Base-by-base conservation (phyloP, 768 basidiomycete genomes). In the Phlegmacium glaucopus region DNA sequence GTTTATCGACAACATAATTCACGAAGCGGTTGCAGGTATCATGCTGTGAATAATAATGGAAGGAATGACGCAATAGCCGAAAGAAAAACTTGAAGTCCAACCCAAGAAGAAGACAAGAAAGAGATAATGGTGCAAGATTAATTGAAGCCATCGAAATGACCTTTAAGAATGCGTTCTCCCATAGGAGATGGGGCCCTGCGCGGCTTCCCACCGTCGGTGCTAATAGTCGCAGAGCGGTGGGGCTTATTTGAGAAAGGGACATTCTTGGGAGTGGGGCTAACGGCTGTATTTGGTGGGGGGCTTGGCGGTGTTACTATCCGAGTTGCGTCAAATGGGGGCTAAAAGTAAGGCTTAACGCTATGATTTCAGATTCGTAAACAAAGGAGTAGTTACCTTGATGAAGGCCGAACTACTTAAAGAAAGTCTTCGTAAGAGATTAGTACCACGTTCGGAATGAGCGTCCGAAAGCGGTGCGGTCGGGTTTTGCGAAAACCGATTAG, bases 141-240 rank as follows among this genome's bases (percentile, higher is more conserved):
- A 61, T 89, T 87, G 74, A 93, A 93, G 41, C 90, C 85, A 61
- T 93, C 90, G 56, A 92, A 93, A 58, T 93, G 90, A 8, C 90
- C 90, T 72, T 89, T 93, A 56, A 93, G 77, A 50, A 93, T 91
- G 49, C 90, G 76, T 68, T 93, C 90, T 53, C 90, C 91, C 90
- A 91, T 92, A 6, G 90, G 90, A 32, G 87, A 90, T 15, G 89
- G 90, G 3, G 86, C 87, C 51, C 82, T 72, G 46, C 78, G 82
- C 9, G 75, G 75, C 42, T 75, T 76, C n/a, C 64, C 50, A 16
- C 52, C 52, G 11, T 74, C 69, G 40, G 64, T 60, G 36, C 75
- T 76, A 45, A 84, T 61, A 15, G 84, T 85, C 4, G 83, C 79
- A n/a, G 84, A 77, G 15, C 86, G 82, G 47, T 73, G 76, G 11